These are phyloP conservation scores for Silene coronaria DNA, from an alignment of 179 eudicot species.

Conservation along the genomic window DNA sequence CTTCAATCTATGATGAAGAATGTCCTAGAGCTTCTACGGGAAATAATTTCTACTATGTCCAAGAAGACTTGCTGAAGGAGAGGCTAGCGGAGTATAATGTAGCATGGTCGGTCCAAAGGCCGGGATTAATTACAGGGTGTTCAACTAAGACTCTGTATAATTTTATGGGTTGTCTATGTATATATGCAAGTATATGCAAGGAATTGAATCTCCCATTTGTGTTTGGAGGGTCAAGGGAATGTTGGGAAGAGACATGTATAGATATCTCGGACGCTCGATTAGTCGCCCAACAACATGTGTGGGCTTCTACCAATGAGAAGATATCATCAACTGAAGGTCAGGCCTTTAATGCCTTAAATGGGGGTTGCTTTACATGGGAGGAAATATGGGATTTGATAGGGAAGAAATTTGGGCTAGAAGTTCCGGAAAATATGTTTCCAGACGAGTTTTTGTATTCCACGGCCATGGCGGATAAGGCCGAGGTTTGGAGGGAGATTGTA, in stretches of 20 bases:
- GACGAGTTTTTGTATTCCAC: constrained; percentile 37
- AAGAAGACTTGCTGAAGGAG: constrained; percentile 68
- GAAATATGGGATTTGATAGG: constrained; percentile 61
- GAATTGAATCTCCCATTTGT: constrained; percentile 65
- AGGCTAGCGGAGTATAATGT: constrained; percentile 32
- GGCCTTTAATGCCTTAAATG: constrained; percentile 72
- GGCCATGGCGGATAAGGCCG: constrained; percentile 48
- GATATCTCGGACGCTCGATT: constrained; percentile 77
- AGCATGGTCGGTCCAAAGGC: constrained; percentile 77
- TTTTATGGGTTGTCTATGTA: constrained; percentile 69
- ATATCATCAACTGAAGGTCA: constrained; percentile 34
- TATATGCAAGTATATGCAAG: constrained; percentile 69
- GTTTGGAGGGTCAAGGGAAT: constrained; percentile 73
- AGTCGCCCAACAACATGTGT: constrained; percentile 81
- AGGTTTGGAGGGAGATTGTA: constrained; percentile 67
- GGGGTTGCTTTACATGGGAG: constrained; percentile 59
- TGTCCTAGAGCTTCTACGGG: constrained; percentile 49
- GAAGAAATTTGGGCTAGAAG: constrained; percentile 41
- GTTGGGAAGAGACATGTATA: constrained; percentile 70
- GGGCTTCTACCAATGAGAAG: constrained; percentile 58
- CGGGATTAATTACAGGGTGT: constrained; percentile 69
- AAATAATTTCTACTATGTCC: constrained; percentile 58
- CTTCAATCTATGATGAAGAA: constrained; percentile 41
- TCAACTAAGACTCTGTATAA: constrained; percentile 55
- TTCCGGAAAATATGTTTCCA: constrained; percentile 32